Evolutionary conservation across 2,329 filamentous ascomycete species (phyloP).

Genomic region (Claviceps digitariae): DNA sequence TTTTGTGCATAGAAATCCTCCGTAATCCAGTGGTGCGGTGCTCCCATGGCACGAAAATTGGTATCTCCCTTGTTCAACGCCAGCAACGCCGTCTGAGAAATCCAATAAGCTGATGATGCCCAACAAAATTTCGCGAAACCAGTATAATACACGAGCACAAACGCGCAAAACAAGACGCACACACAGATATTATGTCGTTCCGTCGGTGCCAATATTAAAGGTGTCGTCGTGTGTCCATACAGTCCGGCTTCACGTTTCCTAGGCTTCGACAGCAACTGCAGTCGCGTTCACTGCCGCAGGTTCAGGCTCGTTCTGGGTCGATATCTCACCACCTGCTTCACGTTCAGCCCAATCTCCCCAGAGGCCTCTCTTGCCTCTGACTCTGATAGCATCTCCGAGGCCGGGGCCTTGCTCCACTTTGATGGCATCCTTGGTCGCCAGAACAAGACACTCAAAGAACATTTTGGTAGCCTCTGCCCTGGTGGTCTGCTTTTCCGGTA

Average conservation of each 20-base stretch:
- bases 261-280: conserved; percentile 26
- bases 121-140: conserved; percentile 21
- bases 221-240: conserved; percentile 5
- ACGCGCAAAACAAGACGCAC: background rate
- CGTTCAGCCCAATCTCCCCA: conserved; percentile 94
- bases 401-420: conserved; percentile 78
- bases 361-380: conserved; percentile 84
- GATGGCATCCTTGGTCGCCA: conserved; percentile 95
- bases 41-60: conserved; percentile 17
- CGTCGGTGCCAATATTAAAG: background rate
- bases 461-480: conserved; percentile 95
- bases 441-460: conserved; percentile 94
- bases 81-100: conserved; percentile 20
- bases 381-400: conserved; percentile 67
- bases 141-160: conserved; percentile 20
- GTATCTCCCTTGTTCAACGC: conserved; percentile 18
- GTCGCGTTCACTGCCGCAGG: conserved; percentile 17
- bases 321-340: conserved; percentile 50
- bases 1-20: conserved; percentile 2
- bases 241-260: background rate
- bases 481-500: conserved; percentile 68
- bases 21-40: conserved; percentile 10
- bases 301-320: conserved; percentile 33
- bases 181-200: conserved; percentile 2
- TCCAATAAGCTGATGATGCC: conserved; percentile 15